phyloP scores from a whole-genome alignment of 495 filamentous ascomycete species.

The Neurospora sp. region DNA sequence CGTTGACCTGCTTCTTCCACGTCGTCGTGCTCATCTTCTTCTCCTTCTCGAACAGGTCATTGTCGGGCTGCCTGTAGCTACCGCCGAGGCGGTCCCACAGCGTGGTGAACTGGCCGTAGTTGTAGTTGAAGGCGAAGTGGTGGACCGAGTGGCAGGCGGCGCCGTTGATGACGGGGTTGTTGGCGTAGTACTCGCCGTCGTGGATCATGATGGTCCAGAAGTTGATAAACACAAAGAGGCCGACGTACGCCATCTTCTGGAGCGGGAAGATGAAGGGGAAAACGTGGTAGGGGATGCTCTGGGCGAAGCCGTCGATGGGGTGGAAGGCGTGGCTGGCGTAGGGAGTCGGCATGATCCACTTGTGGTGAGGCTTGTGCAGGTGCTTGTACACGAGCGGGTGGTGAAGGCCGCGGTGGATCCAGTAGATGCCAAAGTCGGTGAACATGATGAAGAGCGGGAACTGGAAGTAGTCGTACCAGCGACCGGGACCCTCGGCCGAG shows the following conservation, averaged over 20 bases:
- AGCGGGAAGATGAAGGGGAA: conserved; percentile 92
- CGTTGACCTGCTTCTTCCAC: conserved; percentile 70
- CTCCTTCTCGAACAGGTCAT: conserved; percentile 77
- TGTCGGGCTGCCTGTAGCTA: conserved; percentile 81
- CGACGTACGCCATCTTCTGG: conserved; percentile 81
- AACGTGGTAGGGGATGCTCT: conserved; percentile 85
- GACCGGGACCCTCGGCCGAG: conserved; percentile 57
- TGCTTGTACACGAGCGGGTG: conserved; percentile 73
- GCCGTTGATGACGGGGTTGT: conserved; percentile 83
- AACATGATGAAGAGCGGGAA: conserved; percentile 89
- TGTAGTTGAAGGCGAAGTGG: conserved; percentile 98
- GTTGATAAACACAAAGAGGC: conserved; percentile 85
- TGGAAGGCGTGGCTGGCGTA: conserved; percentile 92
- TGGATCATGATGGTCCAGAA: conserved; percentile 98
- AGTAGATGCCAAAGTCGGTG: conserved; percentile 91
- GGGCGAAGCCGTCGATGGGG: conserved; percentile 86
- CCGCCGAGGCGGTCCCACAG: conserved; percentile 87
- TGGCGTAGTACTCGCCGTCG: conserved; percentile 89
- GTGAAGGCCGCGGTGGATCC: conserved; percentile 86
- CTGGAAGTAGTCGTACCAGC: conserved; percentile 72
- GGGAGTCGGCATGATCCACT: conserved; percentile 98
- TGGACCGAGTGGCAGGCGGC: conserved; percentile 79
- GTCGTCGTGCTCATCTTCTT: conserved; percentile 75
- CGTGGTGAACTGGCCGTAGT: conserved; percentile 95
- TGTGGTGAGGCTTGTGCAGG: conserved; percentile 96